Evolutionary conservation across 176 grass and related monocot species (phyloP).

Genomic region (Olyra latifolia): DNA sequence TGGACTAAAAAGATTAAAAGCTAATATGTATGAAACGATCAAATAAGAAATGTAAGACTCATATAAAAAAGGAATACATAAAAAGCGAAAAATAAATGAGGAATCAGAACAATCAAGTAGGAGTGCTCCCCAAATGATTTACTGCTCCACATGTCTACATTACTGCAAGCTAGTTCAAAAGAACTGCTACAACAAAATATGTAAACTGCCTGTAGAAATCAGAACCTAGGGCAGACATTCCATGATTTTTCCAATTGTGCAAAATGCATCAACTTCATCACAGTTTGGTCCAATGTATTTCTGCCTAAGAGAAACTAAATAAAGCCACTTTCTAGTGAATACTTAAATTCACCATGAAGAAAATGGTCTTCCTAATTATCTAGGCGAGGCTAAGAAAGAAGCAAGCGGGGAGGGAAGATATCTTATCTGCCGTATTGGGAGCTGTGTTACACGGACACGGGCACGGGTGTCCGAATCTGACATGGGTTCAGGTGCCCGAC

Average conservation of each 20-base stretch:
- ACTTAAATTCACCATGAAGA: neutral
- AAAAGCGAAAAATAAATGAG: constrained; percentile 10
- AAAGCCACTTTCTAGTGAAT: constrained; percentile 1
- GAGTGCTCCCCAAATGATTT: neutral
- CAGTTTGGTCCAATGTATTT: neutral
- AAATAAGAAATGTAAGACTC: neutral
- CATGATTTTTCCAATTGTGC: neutral
- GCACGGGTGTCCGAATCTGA: too few species aligned
- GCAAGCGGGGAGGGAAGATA: neutral
- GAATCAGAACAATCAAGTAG: constrained; percentile 14
- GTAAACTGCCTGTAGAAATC: neutral
- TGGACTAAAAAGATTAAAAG: neutral
- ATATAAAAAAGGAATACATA: neutral
- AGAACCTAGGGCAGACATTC: neutral
- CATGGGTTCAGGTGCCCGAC: too few species aligned
- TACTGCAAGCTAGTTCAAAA: neutral
- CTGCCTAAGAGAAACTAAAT: neutral
- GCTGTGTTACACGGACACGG: too few species aligned
- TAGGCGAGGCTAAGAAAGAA: neutral
- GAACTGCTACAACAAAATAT: constrained; percentile 3
- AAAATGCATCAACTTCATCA: neutral
- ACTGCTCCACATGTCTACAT: neutral
- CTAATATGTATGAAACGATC: constrained; percentile 5
- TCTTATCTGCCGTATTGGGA: neutral
- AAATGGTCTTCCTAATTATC: neutral